phyloP scores from a whole-genome alignment of 2,329 filamentous ascomycete genomes.

The Aspergillus novofumigatus region DNA sequence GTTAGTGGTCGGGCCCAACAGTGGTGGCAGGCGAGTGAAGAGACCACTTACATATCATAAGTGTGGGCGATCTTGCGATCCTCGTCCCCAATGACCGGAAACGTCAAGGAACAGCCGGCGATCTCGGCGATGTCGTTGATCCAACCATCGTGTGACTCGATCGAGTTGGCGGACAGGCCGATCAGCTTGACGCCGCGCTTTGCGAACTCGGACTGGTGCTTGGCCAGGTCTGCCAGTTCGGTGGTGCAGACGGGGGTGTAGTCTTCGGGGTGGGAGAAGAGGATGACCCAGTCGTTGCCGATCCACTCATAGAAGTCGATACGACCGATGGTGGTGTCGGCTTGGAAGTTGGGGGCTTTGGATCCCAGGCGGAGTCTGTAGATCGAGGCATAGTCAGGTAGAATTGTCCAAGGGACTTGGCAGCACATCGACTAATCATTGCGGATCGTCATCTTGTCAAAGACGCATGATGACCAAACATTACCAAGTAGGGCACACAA shows the following conservation, averaged over 20 bases:
- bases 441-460: too few relatives aligned
- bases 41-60: slow-evolving; percentile 64
- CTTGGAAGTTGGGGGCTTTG: slow-evolving; percentile 65
- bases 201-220: slow-evolving; percentile 83
- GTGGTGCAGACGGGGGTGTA: slow-evolving; percentile 96
- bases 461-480: too few relatives aligned
- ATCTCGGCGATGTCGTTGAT: slow-evolving; percentile 85
- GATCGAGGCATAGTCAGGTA: too few relatives aligned
- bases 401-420: too few relatives aligned
- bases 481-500: too few relatives aligned
- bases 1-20: too few relatives aligned
- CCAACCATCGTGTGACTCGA: slow-evolving; percentile 80
- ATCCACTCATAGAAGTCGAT: slow-evolving; percentile 72
- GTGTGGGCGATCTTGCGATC: slow-evolving; percentile 70
- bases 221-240: slow-evolving; percentile 89
- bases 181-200: slow-evolving; percentile 88
- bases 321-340: slow-evolving; percentile 61
- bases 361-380: slow-evolving; percentile 60
- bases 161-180: slow-evolving; percentile 78
- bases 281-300: slow-evolving; percentile 64
- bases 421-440: too few relatives aligned
- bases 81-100: slow-evolving; percentile 81
- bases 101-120: slow-evolving; percentile 65
- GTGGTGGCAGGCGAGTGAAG: too few relatives aligned
- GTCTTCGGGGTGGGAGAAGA: slow-evolving; percentile 71